These are phyloP conservation scores for Candida coquimbonensis DNA, from an alignment of 805 yeast genomes.

Conservation along the genomic window DNA sequence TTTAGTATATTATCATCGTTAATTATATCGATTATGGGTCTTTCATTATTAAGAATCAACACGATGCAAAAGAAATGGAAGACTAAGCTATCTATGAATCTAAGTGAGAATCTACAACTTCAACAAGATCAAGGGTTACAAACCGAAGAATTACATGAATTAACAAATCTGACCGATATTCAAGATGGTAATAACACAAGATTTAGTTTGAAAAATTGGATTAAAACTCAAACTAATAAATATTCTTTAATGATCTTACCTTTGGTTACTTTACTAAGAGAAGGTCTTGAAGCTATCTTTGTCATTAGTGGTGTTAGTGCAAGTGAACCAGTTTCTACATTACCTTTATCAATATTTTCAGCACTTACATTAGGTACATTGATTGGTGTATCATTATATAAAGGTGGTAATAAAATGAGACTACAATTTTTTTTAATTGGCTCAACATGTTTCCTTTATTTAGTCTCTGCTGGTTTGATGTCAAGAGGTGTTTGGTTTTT, in stretches of 20 bases:
- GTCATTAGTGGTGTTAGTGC: slow-evolving; percentile 86
- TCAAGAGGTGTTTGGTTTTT: slow-evolving; percentile 89
- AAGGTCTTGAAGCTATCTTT: slow-evolving; percentile 88
- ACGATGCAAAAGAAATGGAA: slow-evolving; percentile 82
- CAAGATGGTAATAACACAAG: slow-evolving; percentile 7
- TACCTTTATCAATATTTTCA: slow-evolving; percentile 54
- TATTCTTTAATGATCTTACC: slow-evolving; percentile 76
- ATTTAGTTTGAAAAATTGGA: slow-evolving; percentile 8
- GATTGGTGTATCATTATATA: slow-evolving; percentile 64
- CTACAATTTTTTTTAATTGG: slow-evolving; percentile 66
- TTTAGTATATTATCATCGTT: slow-evolving; percentile 73
- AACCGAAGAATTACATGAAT: slow-evolving; percentile 11
- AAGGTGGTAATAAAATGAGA: slow-evolving; percentile 72
- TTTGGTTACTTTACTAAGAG: slow-evolving; percentile 78
- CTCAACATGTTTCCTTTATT: slow-evolving; percentile 75
- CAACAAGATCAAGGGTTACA: slow-evolving; percentile 10
- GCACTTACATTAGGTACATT: slow-evolving; percentile 56
- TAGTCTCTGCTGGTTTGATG: slow-evolving; percentile 83
- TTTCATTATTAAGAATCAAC: slow-evolving; percentile 74
- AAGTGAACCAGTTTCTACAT: slow-evolving; percentile 56
- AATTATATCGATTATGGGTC: slow-evolving; percentile 82
- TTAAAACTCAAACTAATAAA: slow-evolving; percentile 30
- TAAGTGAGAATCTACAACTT: slow-evolving; percentile 27
- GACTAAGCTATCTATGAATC: slow-evolving; percentile 59
- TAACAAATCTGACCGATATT: slow-evolving; percentile 6